A percentile compares a stretch with the other conserved stretches of the same genome.
These are phyloP conservation scores for Peronospora destructor DNA, from an alignment of 352 stramenopile genomes.

Conservation along the genomic window DNA sequence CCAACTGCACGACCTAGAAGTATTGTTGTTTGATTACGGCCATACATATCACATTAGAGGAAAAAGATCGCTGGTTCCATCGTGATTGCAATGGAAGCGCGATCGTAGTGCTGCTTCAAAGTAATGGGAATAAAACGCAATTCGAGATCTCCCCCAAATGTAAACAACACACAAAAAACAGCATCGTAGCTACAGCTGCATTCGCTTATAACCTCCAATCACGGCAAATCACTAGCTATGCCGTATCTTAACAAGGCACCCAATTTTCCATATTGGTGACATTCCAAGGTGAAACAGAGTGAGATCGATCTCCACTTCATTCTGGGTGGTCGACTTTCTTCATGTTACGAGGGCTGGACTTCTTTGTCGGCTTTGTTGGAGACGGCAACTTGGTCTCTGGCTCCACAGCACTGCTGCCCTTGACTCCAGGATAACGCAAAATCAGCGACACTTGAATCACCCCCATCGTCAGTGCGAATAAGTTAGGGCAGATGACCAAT, in stretches of 20 bases:
- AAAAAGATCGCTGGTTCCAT: slow-evolving; percentile 61
- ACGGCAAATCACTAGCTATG: slow-evolving; percentile 6
- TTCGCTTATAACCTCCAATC: slow-evolving; percentile 3
- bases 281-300: background rate
- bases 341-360: slow-evolving; percentile 17
- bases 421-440: slow-evolving; percentile 42
- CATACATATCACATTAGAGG: slow-evolving; percentile 37
- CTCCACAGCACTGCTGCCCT: slow-evolving; percentile 8
- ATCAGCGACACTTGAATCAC: slow-evolving; percentile 66
- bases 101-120: background rate
- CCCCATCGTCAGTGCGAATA: slow-evolving; percentile 63
- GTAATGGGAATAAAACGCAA: background rate
- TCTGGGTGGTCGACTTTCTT: slow-evolving; percentile 24
- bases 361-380: slow-evolving; percentile 15
- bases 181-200: slow-evolving; percentile 8
- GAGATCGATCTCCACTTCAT: slow-evolving; percentile 10
- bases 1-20: slow-evolving; percentile 23
- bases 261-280: background rate
- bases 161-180: background rate
- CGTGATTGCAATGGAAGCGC: slow-evolving; percentile 3
- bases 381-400: slow-evolving; percentile 13
- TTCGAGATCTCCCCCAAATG: slow-evolving; percentile 9
- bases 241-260: background rate
- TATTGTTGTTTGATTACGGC: background rate
- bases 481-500: slow-evolving; percentile 64